phyloP scores from a whole-genome alignment of 73 alveolate species.

The Paramecium bursaria region DNA sequence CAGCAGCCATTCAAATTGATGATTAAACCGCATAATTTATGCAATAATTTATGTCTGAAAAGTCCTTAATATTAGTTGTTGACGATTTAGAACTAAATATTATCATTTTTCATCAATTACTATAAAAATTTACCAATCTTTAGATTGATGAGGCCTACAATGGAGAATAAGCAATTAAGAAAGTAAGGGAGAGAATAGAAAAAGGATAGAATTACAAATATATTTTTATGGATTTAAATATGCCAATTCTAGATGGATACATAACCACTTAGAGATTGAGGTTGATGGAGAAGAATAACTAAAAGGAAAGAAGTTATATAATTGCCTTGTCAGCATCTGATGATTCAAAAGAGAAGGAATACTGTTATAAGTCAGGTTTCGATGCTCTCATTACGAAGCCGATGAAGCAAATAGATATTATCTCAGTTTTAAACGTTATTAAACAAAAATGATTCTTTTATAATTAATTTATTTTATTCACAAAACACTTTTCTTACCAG shows the following conservation, averaged over 20 bases:
- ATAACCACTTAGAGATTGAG: slow-evolving; percentile 14
- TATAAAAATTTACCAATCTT: not conserved
- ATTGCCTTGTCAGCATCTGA: slow-evolving; percentile 47
- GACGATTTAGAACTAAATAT: slow-evolving; percentile 36
- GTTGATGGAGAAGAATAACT: no score
- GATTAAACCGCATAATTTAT: no score
- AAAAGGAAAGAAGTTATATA: no score
- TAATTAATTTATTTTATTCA: slow-evolving; percentile 73
- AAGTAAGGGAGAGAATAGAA: not conserved
- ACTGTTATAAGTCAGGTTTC: slow-evolving; percentile 29
- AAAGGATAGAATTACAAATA: not conserved
- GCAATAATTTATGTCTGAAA: not conserved
- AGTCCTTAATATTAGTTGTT: slow-evolving; percentile 12
- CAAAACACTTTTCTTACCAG: slow-evolving; percentile 87
- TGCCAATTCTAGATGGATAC: not conserved
- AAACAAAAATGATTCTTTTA: no score
- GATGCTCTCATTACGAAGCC: slow-evolving; percentile 49
- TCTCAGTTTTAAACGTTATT: no score
- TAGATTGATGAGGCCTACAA: slow-evolving; percentile 11
- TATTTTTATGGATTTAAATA: slow-evolving; percentile 25
- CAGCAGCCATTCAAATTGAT: no score
- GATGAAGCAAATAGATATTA: no score
- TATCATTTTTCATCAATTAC: not conserved
- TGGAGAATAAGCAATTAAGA: slow-evolving; percentile 32
- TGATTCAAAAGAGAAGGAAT: slow-evolving; percentile 21